Base-by-base conservation (phyloP, 371 early-diverging fungal genomes). In the Apophysomyces trapeziformis region DNA sequence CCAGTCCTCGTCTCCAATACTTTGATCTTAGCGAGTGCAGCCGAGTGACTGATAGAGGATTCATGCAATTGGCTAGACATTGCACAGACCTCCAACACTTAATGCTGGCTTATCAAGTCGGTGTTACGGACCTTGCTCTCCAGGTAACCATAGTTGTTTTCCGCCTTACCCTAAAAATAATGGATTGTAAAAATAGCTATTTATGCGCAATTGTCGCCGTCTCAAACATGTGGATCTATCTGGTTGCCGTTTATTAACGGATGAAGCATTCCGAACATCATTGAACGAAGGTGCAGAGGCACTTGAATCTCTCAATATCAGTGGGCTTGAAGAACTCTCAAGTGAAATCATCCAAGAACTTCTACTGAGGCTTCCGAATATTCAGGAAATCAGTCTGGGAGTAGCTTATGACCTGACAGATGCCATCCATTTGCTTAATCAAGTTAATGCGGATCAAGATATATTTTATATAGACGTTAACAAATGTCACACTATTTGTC, bases 11-110 rank as follows among this genome's bases (percentile, higher is more conserved):
- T 58, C 61, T 78, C 9, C 21, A 50, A 50, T 21, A 50, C 54
- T 50, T 50, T 50, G 81, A 81, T 62, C 71, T 81, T 68, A 76
- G 73, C 41, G 81, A 81, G 61, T 81, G 81, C 38, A 68, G 70
- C 35, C 62, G 68, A 41, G 66, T 81, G 12, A 45, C 73, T 1
- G 43, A 56, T 21, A 62, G 74, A 1, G 80, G 71, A 2, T 66
- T 78, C 13, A 60, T 61, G 8, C 68, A 68, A 13, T 46, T 81
- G 9, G 74, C 81, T 11, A 61, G 14, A 0, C 64, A 69, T 60
- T 76, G 77, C 45, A 63, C 62, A 7, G 56, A 61, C 7, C 41
- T 81, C 2, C 65, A 66, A 18, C 68, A 71, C 0, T 60, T 81
- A 26, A 47, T 64, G 1, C 60, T 81, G 46, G 78, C 74, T 18